Base-by-base conservation (phyloP, 1,284 basidiomycete species). In the Ganoderma leucocontextum region DNA sequence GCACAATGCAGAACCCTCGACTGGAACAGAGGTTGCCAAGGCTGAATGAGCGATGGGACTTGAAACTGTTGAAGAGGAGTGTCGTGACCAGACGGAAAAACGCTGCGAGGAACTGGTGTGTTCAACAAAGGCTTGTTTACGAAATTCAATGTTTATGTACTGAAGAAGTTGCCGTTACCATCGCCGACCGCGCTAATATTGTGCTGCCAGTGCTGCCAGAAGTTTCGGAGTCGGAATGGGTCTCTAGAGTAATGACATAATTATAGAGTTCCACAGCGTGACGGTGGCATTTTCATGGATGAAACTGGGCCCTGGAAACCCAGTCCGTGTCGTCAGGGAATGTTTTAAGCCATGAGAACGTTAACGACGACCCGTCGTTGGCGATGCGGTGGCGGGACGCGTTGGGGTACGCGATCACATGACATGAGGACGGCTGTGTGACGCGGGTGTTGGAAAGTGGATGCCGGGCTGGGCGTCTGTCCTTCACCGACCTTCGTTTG, bases 401-500 rank as follows among this genome's bases (percentile, higher is more conserved):
- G 17, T 4, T 1, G 19, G 22, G 57, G n/a, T 19, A 67, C 66
- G 66, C 66, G 66, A 39, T 61, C 66, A 64, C 62, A 25, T 67
- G 66, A 67, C 47, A 2, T 6, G 25, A 8, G 35, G 36, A 6
- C 33, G 36, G n/a, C n/a, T n/a, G n/a, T 53, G 25, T 15, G 63
- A 57, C 66, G 66, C 62, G 55, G 49, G 58, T 59, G 66, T 67
- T 67, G 62, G 66, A 67, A 57, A 9, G 35, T 17, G 19, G 29
- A 41, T 36, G 49, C 12, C 29, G 9, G 47, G 49, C 22, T 59
- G 62, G 52, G 66, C 66, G 58, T 38, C 66, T 64, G 22, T 64
- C n/a, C n/a, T 3, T 36, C 62, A 63, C 25, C 61, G 58, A 47
- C 60, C 49, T 67, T n/a, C 62, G 2, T 35, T 19, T 33, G 41